Base-by-base conservation (phyloP, 1,139 yeast species). In the Groenewaldozyma sp. region DNA sequence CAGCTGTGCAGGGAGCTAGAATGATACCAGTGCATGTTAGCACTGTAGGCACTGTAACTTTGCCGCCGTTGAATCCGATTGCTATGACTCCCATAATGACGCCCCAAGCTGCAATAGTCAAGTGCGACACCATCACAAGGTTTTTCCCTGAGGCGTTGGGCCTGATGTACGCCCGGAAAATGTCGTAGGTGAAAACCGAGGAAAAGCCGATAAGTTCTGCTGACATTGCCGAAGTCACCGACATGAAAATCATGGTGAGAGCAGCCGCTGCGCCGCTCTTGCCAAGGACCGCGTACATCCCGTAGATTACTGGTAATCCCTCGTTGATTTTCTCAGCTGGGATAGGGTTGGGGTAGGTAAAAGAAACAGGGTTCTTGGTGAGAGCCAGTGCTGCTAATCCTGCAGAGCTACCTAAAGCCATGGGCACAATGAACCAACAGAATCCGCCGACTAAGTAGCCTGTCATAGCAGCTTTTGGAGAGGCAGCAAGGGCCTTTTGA, bases 351-450 rank as follows among this genome's bases (percentile, higher is more conserved):
- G 94, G 94, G 58, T 76, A 82, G 2, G 86, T 78, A 48, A 94
- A 93, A 75, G 86, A 83, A 7, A 67, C 58, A 17, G 82, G 77
- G 24, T 74, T 67, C 37, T 64, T 61, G 62, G 82, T 88, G 41
- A 83, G 67, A 17, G 84, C 78, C 46, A 82, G 64, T 35, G 84
- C 82, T 17, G 86, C 82, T 24, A 84, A 67, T 6, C 95, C 95
- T 80, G 83, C 70, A 7, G 93, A 79, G 5, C 88, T 78, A 14
- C 93, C 81, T 32, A 77, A 70, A 41, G 82, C 71, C 65, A 79
- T 78, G 28, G 95, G 95, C 47, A 84, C 78, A 10, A 93, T 88
- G 56, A 82, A 79, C 95, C 95, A 84, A 0, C 88, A 78, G 38
- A 84, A 59, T 11, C 94, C 94, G 41, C 95, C 95, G 48, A 82